Evolutionary conservation across 164 flowering plant genomes (phyloP), one percentile per base, ranked within the genome.

Genomic region (Hamamelis virginiana): DNA sequence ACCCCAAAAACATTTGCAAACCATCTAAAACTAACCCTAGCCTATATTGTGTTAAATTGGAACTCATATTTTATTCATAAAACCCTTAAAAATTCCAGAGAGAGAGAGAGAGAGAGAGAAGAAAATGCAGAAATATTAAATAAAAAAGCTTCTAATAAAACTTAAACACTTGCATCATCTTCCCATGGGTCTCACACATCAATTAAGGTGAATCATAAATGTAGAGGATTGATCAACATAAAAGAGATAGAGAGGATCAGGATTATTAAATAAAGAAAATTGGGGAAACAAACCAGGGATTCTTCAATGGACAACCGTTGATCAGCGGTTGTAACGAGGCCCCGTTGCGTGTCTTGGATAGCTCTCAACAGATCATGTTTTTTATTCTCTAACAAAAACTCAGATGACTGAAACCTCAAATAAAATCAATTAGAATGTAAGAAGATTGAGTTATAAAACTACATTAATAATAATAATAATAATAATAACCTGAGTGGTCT

Each of bases 231-330:
- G 2, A 9, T 55, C 6, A 11, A 16, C 28, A 53, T 21, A 18
- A n/a, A 53, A 22, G 3, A 22, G 0, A 21, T 41, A 13, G n/a
- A 26, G n/a, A 10, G 18, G 45, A 44, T 45, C 8, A 55, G 6
- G 19, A 58, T 28, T 12, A 51, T 9, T 21, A 22, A 10, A 26
- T 9, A 47, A 22, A 55, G 22, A 44, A 51, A 67, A 45, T 44
- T 11, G 46, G 26, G 18, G 26, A 33, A 71, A 41, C 83, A 66
- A 19, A 91, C 97, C 82, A 94, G 75, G 62, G 94, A 90, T 77
- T 94, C 97, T 76, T 94, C 97, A 59, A 94, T 88, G 45, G 77
- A 44, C 41, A 86, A 85, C 57, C 97, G 94, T 76, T 92, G 90
- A 70, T 88, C 89, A 16, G 91, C 70, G 38, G 85, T 86, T 8